Evolutionary conservation across 2,329 filamentous ascomycete genomes (phyloP).

Genomic region (Fusarium albosuccineum): DNA sequence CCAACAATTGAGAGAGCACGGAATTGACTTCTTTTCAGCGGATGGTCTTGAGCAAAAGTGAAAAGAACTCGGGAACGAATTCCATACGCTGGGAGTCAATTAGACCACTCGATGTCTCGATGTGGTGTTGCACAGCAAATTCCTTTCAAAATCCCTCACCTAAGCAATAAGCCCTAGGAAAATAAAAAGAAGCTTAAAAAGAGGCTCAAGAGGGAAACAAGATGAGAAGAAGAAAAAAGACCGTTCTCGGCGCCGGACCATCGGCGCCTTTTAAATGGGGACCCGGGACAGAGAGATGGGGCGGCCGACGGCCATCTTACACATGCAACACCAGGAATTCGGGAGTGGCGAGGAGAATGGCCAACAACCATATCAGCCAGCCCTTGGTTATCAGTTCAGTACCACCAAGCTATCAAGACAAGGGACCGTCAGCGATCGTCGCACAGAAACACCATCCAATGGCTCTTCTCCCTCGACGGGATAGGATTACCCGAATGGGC

Average conservation of each 20-base stretch:
- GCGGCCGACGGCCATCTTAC: background rate
- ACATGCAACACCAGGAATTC: constrained; percentile 15
- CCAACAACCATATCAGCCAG: background rate
- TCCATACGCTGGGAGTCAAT: constrained; percentile 39
- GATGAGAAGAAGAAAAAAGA: constrained; percentile 2
- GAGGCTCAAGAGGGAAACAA: background rate
- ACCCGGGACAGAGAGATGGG: no score
- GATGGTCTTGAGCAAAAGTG: constrained; percentile 44
- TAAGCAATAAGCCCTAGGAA: background rate
- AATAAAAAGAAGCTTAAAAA: constrained; percentile 8
- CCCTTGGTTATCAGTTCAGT: background rate
- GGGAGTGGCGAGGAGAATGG: constrained; percentile 7
- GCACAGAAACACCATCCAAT: constrained; percentile 1
- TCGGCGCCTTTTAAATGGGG: constrained; percentile 31
- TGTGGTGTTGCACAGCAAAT: background rate
- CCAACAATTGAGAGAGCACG: background rate
- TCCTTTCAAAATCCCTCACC: background rate
- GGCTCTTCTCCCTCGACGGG: background rate
- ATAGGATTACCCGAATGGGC: constrained; percentile 16
- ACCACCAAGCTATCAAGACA: background rate
- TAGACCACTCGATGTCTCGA: no score
- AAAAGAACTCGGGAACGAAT: constrained; percentile 45
- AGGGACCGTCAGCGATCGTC: background rate
- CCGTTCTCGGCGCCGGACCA: constrained; percentile 13
- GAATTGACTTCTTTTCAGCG: constrained; percentile 23